These are phyloP conservation scores for Phytophthora aleatoria DNA, from an alignment of 352 stramenopile genomes.

Conservation along the genomic window DNA sequence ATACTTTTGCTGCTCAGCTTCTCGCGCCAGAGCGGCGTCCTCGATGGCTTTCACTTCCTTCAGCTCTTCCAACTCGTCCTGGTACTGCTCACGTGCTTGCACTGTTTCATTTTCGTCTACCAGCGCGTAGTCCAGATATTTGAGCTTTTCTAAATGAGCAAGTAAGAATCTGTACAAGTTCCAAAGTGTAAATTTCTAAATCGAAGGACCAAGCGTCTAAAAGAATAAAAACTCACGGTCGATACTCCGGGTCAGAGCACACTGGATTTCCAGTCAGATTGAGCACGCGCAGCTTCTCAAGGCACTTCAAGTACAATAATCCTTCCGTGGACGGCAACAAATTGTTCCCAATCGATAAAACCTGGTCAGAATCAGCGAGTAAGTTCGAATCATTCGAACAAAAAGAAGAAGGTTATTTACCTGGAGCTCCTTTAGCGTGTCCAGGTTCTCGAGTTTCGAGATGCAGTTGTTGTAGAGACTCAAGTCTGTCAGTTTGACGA, in stretches of 20 bases:
- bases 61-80: slow-evolving; percentile 85
- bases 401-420: slow-evolving; percentile 17
- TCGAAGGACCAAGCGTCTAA: not conserved
- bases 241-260: slow-evolving; percentile 91
- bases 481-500: slow-evolving; percentile 91
- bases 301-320: slow-evolving; percentile 76
- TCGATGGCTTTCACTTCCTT: slow-evolving; percentile 89
- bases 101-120: slow-evolving; percentile 80
- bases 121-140: slow-evolving; percentile 94
- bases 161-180: slow-evolving; percentile 71
- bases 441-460: slow-evolving; percentile 90
- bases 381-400: not conserved
- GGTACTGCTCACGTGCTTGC: slow-evolving; percentile 90
- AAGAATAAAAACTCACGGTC: slow-evolving; percentile 46
- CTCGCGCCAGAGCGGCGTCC: slow-evolving; percentile 71
- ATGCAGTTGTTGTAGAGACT: slow-evolving; percentile 96
- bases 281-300: slow-evolving; percentile 90
- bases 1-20: slow-evolving; percentile 82
- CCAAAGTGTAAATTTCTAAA: not conserved
- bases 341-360: slow-evolving; percentile 94
- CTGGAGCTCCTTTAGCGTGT: slow-evolving; percentile 89
- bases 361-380: slow-evolving; percentile 37
- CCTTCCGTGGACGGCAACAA: slow-evolving; percentile 76
- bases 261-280: slow-evolving; percentile 94
- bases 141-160: slow-evolving; percentile 92